These are phyloP conservation scores for Claviceps spartinae DNA, from an alignment of 2,329 filamentous ascomycete species.

Conservation along the genomic window DNA sequence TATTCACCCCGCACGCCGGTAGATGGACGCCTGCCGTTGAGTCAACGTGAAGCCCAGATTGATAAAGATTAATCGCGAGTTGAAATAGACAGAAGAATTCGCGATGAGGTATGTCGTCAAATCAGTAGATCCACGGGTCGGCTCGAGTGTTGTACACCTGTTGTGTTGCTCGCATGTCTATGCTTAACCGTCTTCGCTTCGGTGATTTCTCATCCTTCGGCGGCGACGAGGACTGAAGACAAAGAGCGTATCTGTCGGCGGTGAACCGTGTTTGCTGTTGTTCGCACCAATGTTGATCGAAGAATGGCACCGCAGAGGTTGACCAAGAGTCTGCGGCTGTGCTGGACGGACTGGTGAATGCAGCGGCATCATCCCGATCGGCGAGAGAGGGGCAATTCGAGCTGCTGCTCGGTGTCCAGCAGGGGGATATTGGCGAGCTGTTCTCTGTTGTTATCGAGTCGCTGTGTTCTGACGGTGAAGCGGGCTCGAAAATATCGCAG, in stretches of 20 bases:
- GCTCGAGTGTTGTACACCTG: neutral
- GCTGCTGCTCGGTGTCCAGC: neutral
- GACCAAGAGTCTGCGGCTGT: neutral
- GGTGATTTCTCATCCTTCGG: neutral
- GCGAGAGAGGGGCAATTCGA: neutral
- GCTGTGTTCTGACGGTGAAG: neutral
- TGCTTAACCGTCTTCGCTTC: neutral
- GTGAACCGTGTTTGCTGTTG: neutral
- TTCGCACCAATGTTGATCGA: neutral
- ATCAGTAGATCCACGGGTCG: neutral
- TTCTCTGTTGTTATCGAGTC: neutral
- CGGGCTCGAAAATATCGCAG: neutral
- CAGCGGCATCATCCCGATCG: neutral
- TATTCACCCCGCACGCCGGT: no score
- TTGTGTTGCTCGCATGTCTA: no score
- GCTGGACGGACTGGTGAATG: neutral
- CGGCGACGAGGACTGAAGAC: neutral
- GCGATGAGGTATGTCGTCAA: neutral
- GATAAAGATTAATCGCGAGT: no score
- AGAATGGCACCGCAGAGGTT: neutral
- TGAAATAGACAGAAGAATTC: no score
- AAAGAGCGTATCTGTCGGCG: neutral
- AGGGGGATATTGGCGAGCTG: neutral
- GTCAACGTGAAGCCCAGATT: no score
- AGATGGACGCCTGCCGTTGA: no score